Percentiles rank a stretch among this genome's conserved stretches.
phyloP scores from a whole-genome alignment of 2,329 filamentous ascomycete species.

The Emergomyces pasteurianus region DNA sequence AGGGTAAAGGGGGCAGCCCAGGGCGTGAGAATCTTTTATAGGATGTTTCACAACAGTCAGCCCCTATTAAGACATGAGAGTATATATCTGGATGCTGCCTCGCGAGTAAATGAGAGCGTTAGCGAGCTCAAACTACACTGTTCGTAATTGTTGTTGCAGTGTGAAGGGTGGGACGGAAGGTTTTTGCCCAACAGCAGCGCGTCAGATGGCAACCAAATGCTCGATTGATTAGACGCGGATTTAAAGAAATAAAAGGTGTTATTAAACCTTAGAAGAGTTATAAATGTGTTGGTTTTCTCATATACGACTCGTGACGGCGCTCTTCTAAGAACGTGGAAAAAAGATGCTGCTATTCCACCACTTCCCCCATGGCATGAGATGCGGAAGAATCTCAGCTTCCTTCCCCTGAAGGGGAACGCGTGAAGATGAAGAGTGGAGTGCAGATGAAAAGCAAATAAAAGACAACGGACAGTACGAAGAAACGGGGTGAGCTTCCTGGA shows the following conservation, averaged over 20 bases:
- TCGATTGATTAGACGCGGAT: not conserved
- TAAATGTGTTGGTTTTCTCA: not conserved
- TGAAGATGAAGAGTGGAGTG: not conserved
- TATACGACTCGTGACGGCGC: not conserved
- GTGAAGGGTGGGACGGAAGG: not conserved
- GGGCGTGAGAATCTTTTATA: not conserved
- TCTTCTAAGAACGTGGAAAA: not conserved
- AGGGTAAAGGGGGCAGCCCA: not conserved
- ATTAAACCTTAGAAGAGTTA: not conserved
- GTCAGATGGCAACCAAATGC: not conserved
- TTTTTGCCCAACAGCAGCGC: not conserved
- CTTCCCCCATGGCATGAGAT: not conserved
- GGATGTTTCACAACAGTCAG: not conserved
- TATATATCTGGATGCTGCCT: not conserved
- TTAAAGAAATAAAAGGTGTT: not conserved
- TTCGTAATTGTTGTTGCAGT: not conserved
- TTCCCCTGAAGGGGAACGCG: not conserved
- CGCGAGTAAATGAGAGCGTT: not conserved
- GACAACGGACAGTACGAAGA: not conserved
- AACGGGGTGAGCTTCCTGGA: not conserved
- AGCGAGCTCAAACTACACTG: not conserved
- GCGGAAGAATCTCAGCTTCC: not conserved
- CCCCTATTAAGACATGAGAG: not conserved
- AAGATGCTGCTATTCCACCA: not conserved
- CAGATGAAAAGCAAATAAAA: not conserved